Percentiles rank a stretch among this genome's conserved stretches.
phyloP scores from a whole-genome alignment of 2,329 filamentous ascomycete species.

The Orbilia brochopaga region DNA sequence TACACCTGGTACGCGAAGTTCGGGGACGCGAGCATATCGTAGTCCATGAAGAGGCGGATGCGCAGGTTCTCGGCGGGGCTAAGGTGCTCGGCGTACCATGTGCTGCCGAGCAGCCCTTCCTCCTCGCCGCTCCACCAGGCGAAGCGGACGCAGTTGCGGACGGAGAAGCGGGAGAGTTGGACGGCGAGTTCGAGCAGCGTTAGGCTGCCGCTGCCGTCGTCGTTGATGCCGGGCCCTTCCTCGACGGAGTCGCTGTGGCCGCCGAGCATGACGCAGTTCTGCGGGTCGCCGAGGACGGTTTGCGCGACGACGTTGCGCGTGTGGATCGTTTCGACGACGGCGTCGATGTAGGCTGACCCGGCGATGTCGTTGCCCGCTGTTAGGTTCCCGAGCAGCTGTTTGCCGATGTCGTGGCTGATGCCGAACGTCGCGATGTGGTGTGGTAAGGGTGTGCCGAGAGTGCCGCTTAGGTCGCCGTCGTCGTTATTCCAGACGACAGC shows the following conservation, averaged over 20 bases:
- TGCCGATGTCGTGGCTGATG: slow-evolving; percentile 21
- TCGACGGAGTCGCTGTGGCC: slow-evolving; percentile 69
- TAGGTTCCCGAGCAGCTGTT: slow-evolving; percentile 17
- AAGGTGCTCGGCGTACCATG: slow-evolving; percentile 67
- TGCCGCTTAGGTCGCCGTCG: slow-evolving; percentile 69
- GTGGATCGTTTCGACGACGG: slow-evolving; percentile 63
- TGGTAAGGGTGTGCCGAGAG: slow-evolving; percentile 66
- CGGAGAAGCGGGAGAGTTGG: slow-evolving; percentile 65
- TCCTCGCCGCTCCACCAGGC: slow-evolving; percentile 74
- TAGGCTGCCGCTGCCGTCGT: slow-evolving; percentile 60
- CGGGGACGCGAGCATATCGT: slow-evolving; percentile 72
- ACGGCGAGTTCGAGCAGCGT: slow-evolving; percentile 69
- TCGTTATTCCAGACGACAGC: slow-evolving; percentile 78
- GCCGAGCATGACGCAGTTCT: slow-evolving; percentile 71
- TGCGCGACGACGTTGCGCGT: slow-evolving; percentile 70
- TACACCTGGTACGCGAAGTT: slow-evolving; percentile 74
- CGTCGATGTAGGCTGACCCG: slow-evolving; percentile 67
- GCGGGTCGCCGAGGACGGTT: slow-evolving; percentile 65
- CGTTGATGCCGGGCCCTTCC: slow-evolving; percentile 66
- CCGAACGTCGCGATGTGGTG: slow-evolving; percentile 48
- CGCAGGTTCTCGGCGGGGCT: slow-evolving; percentile 66
- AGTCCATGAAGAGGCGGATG: slow-evolving; percentile 72
- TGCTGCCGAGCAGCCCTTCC: slow-evolving; percentile 69
- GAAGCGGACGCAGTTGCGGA: slow-evolving; percentile 71
- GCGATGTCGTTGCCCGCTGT: slow-evolving; percentile 61